phyloP scores from a whole-genome alignment of 192 early-diverging fungal species.

The Coemansia sp. region DNA sequence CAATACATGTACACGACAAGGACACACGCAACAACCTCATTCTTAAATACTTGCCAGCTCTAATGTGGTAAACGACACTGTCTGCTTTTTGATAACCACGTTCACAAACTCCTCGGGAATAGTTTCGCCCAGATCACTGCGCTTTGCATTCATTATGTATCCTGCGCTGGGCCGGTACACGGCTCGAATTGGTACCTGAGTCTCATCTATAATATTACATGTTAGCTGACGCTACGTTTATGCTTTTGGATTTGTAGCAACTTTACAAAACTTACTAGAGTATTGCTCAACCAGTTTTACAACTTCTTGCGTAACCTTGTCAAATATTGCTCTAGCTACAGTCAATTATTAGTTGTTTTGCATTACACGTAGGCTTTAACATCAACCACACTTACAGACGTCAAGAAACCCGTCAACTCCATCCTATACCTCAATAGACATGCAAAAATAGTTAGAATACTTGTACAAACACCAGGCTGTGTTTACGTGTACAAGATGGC shows the following conservation, averaged over 20 bases:
- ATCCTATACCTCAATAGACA: conserved; percentile 38
- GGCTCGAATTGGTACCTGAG: conserved; percentile 64
- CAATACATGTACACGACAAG: not conserved
- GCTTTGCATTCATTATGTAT: conserved; percentile 59
- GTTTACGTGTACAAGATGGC: not conserved
- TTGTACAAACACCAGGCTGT: not conserved
- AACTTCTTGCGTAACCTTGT: conserved; percentile 43
- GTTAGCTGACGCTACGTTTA: not conserved
- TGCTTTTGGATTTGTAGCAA: not conserved
- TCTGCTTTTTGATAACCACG: conserved; percentile 63
- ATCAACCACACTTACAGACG: conserved; percentile 58
- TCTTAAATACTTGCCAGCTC: conserved; percentile 59
- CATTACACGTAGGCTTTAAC: not conserved
- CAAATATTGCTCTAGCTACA: conserved; percentile 35
- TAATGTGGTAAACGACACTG: conserved; percentile 70
- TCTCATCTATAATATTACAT: conserved; percentile 42
- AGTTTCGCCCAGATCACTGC: conserved; percentile 43
- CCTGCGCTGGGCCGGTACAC: conserved; percentile 63
- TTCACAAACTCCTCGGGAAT: conserved; percentile 76
- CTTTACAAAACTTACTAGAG: conserved; percentile 11
- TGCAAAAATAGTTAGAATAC: not conserved
- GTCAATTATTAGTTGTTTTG: not conserved
- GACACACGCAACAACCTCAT: not conserved
- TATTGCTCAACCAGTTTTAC: conserved; percentile 53
- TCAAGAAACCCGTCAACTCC: conserved; percentile 84